phyloP scores from a whole-genome alignment of 345 rosid species.

The Mallotus nudiflorus region DNA sequence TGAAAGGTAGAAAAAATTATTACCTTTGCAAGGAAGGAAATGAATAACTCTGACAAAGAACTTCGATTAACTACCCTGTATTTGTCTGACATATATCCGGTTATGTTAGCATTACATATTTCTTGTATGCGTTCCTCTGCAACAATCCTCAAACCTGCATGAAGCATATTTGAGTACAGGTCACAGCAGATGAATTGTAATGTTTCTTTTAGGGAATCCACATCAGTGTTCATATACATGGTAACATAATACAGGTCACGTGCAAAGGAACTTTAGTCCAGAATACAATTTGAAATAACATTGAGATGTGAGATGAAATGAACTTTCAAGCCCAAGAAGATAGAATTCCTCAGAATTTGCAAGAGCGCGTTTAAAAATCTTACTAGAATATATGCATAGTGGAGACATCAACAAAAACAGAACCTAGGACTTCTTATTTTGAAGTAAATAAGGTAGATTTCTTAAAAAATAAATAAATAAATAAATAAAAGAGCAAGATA shows the following conservation, averaged over 20 bases:
- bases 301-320: not conserved
- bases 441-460: not conserved
- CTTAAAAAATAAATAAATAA: too few species aligned
- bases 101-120: slow-evolving; percentile 51
- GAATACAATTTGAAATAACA: not conserved
- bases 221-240: not conserved
- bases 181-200: not conserved
- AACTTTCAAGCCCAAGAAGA: not conserved
- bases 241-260: not conserved
- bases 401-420: not conserved
- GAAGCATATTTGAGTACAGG: slow-evolving; percentile 17
- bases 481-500: not conserved
- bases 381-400: not conserved
- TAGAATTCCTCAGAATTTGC: not conserved
- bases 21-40: slow-evolving; percentile 84
- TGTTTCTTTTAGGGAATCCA: not conserved
- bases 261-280: not conserved
- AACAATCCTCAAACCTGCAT: slow-evolving; percentile 58
- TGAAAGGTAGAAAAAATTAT: not conserved
- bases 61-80: slow-evolving; percentile 46
- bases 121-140: slow-evolving; percentile 64
- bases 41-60: slow-evolving; percentile 69
- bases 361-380: not conserved
- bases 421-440: not conserved
- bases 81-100: slow-evolving; percentile 48